Conservation (phyloP, 805 yeast species). For the Saccharomyces eubayanus region DNA sequence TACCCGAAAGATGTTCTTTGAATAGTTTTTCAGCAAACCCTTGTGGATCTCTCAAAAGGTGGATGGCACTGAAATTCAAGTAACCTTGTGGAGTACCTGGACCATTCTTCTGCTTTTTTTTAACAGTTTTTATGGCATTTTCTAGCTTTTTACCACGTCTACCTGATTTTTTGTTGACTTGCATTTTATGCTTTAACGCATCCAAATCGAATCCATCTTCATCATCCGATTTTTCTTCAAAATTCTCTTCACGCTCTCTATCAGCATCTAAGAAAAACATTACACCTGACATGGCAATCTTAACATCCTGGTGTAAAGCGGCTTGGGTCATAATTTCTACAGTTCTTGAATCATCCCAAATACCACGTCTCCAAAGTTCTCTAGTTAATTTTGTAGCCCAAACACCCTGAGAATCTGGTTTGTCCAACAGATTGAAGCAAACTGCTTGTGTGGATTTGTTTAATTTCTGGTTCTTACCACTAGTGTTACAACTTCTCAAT, state of each 20-base stretch:
- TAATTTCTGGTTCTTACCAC: conserved; percentile 82
- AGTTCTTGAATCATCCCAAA: conserved; percentile 95
- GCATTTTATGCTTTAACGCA: conserved; percentile 70
- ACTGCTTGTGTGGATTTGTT: conserved; percentile 88
- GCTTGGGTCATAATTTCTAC: conserved; percentile 98
- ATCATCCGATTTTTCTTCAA: conserved; percentile 57
- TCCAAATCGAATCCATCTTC: conserved; percentile 71
- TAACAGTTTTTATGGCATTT: conserved; percentile 57
- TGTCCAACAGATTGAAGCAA: conserved; percentile 74
- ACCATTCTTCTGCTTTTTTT: conserved; percentile 53
- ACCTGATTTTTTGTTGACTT: conserved; percentile 71
- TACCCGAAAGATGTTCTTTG: conserved; percentile 60
- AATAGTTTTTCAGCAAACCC: conserved; percentile 88
- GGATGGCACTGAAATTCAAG: conserved; percentile 90
- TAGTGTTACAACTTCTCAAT: conserved; percentile 74
- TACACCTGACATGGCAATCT: conserved; percentile 85
- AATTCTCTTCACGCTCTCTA: conserved; percentile 62
- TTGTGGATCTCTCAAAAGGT: conserved; percentile 90
- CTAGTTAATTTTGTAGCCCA: conserved; percentile 96
- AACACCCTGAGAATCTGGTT: conserved; percentile 73
- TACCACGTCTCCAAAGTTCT: conserved; percentile 94
- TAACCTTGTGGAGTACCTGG: conserved; percentile 40
- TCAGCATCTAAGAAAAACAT: conserved; percentile 92
- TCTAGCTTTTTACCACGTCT: conserved; percentile 78
- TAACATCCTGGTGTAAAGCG: conserved; percentile 74